These are phyloP conservation scores for Kwoniella shivajii DNA, from an alignment of 1,284 basidiomycete genomes.

Conservation along the genomic window DNA sequence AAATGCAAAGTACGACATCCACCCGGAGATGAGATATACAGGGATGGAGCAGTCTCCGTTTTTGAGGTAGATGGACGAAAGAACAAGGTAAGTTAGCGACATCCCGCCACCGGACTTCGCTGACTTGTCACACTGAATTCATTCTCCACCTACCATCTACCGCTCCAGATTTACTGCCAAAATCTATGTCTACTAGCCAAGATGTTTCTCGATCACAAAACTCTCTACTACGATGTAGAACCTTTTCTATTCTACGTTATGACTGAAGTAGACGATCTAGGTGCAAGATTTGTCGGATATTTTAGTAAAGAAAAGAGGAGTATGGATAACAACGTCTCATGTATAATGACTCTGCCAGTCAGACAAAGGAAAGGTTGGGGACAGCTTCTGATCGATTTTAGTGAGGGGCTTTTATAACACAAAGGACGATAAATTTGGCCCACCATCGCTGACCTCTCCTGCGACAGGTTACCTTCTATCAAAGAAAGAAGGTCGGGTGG, in stretches of 20 bases:
- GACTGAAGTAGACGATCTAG: conserved; percentile 84
- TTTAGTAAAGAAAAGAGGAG: conserved; percentile 99
- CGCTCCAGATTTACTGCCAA: conserved; percentile 98
- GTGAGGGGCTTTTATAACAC: too few species aligned
- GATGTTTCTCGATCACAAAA: conserved; percentile 99
- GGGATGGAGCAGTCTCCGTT: conserved; percentile 83
- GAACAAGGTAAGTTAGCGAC: conserved; percentile 70
- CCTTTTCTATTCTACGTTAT: conserved; percentile 99
- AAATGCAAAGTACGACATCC: conserved; percentile 96
- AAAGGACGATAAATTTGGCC: too few species aligned
- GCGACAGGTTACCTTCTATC: conserved; percentile 86
- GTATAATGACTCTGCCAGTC: conserved; percentile 98
- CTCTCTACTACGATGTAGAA: conserved; percentile 98
- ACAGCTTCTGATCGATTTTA: conserved; percentile 92
- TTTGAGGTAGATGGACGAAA: conserved; percentile 98
- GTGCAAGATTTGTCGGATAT: conserved; percentile 95
- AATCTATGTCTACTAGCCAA: conserved; percentile 98
- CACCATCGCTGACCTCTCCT: neutral
- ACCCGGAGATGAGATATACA: conserved; percentile 97
- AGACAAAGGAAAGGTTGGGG: conserved; percentile 94
- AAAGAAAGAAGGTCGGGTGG: conserved; percentile 84
- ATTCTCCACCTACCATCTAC: neutral
- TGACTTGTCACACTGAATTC: neutral
- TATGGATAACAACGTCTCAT: conserved; percentile 94
- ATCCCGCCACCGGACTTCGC: neutral